Base-by-base conservation (phyloP, 164 flowering plant species). In the Vitis rotundifolia region DNA sequence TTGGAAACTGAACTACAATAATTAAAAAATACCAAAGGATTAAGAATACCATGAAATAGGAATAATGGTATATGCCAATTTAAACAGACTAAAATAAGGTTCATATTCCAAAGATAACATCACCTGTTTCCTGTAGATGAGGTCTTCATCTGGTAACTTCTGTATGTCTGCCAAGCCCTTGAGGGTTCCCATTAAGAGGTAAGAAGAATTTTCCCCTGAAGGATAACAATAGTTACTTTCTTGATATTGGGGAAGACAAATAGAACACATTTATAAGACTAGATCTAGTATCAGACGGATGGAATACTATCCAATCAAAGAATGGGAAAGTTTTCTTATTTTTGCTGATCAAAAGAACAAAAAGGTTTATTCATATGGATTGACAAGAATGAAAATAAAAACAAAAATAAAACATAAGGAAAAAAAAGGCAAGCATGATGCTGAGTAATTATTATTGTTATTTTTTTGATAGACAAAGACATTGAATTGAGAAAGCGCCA, bases 71-170 rank as follows among this genome's bases (percentile, higher is more conserved):
- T 37, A 37, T 37, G 44, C 44, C 44, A 37, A 6, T 28, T 63
- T 54, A 70, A 59, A 14, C 10, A 64, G 63, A 68, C 13, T 26
- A 9, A 59, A 51, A 37, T 37, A 37, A 37, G 58, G 10, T 10
- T 18, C 18, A 4, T 51, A 3, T 9, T 6, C 2, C 4, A 59
- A 58, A 3, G 53, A 66, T 4, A 74, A 26, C 3, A 22, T 26
- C 68, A 93, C 99, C 98, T 96, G 92, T 72, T 92, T 93, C 71
- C 97, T 85, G 79, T 71, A 87, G 54, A 86, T 84, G 49, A 96
- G 84, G 67, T 86, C 93, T 76, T 88, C 93, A 74, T 93, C 97
- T 3, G 91, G 78, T 73, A 89, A 75, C 72, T 87, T 81, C 81
- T 96, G 92, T 85, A 93, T 83, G 16, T 89, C 94, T 31, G 80